Conservation (phyloP, 75 land plant genomes). For the Larix kaempferi region DNA sequence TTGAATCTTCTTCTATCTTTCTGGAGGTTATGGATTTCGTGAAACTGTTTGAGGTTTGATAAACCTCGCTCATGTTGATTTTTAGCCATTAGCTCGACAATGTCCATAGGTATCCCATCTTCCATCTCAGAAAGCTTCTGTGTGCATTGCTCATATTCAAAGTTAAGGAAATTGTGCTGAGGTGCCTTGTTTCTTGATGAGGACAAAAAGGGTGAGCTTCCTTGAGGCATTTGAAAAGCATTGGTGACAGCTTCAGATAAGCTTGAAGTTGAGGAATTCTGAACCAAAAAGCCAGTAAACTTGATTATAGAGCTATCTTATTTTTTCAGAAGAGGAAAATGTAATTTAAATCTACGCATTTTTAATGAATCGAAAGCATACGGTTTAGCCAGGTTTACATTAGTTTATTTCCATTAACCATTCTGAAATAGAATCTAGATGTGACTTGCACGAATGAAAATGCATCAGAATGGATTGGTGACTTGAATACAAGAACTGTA, state of each 20-base stretch:
- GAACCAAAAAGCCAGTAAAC: not conserved
- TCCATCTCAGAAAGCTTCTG: slow-evolving; percentile 2
- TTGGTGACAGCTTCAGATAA: not conserved
- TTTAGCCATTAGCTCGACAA: slow-evolving; percentile 8
- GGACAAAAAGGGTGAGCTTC: not conserved
- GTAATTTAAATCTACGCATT: too few species aligned
- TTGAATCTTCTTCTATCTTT: not conserved
- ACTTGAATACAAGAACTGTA: too few species aligned
- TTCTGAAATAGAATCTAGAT: too few species aligned
- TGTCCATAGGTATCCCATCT: slow-evolving; percentile 3
- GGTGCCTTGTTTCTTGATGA: not conserved
- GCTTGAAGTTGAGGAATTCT: not conserved
- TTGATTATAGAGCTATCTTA: too few species aligned
- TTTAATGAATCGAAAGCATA: too few species aligned
- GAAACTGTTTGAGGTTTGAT: not conserved
- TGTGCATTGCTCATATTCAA: not conserved
- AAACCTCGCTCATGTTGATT: slow-evolving; percentile 8
- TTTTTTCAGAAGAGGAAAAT: too few species aligned
- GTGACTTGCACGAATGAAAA: too few species aligned
- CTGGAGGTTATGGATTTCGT: not conserved
- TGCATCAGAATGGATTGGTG: too few species aligned
- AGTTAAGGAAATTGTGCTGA: not conserved
- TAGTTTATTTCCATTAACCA: too few species aligned
- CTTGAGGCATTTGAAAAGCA: not conserved
- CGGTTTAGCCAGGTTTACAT: too few species aligned